Conservation (phyloP, 1,284 basidiomycete genomes). For the Exobasidium cylindrosporum region DNA sequence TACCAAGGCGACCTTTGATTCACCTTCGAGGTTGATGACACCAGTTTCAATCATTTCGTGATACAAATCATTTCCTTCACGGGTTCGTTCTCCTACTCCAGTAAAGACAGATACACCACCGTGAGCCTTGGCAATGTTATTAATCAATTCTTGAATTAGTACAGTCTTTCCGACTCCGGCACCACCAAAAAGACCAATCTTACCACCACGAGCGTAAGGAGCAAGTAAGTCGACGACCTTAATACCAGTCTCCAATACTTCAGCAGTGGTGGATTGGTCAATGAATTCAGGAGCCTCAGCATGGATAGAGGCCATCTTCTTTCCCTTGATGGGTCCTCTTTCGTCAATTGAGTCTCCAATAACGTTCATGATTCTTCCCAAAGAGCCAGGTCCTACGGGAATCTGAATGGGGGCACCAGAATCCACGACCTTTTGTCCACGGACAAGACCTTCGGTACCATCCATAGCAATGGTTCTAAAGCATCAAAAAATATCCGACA, state of each 20-base stretch:
- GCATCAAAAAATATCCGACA: too few species aligned
- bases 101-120: conserved; percentile 99
- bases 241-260: conserved; percentile 98
- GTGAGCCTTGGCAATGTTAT: conserved; percentile 99
- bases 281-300: conserved; percentile 94
- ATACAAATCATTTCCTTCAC: conserved; percentile 99
- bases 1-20: conserved; percentile 98
- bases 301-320: conserved; percentile 80
- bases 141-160: conserved; percentile 97
- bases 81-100: conserved; percentile 98
- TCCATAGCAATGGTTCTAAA: conserved; percentile 62
- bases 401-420: conserved; percentile 94
- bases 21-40: conserved; percentile 93
- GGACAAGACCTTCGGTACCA: conserved; percentile 98
- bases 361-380: conserved; percentile 99
- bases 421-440: conserved; percentile 94
- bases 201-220: conserved; percentile 99
- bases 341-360: conserved; percentile 99
- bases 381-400: conserved; percentile 86
- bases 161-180: conserved; percentile 99
- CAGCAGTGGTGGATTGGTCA: conserved; percentile 95
- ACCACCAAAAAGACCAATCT: conserved; percentile 99
- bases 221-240: conserved; percentile 99
- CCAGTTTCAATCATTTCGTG: conserved; percentile 99
- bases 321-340: conserved; percentile 93